Evolutionary conservation across 768 basidiomycete genomes (phyloP).

Genomic region (Pulveroboletus ravenelii): DNA sequence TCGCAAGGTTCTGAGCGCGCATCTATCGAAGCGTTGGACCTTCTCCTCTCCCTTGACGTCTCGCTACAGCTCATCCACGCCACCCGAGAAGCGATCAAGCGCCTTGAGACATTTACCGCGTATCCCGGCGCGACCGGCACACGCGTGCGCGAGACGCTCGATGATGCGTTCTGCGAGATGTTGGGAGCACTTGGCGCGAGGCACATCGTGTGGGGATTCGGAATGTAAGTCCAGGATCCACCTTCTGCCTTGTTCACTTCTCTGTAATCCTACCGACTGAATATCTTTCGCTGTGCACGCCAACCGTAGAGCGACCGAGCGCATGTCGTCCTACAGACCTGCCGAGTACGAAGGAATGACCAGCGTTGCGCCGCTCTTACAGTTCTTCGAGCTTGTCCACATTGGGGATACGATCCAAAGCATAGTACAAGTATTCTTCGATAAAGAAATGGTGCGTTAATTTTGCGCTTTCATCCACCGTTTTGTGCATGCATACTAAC

Average conservation of each 20-base stretch:
- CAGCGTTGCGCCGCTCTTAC: conserved; percentile 86
- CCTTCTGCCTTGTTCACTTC: neutral
- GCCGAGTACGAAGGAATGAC: conserved; percentile 77
- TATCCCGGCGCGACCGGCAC: conserved; percentile 88
- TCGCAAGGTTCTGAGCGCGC: conserved; percentile 17
- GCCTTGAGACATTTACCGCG: conserved; percentile 82
- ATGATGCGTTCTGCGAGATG: conserved; percentile 88
- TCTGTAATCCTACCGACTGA: neutral
- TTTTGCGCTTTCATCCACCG: neutral
- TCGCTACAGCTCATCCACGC: conserved; percentile 91
- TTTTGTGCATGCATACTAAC: neutral
- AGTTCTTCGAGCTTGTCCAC: conserved; percentile 97
- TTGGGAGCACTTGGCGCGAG: conserved; percentile 70
- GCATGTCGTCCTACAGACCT: conserved; percentile 88
- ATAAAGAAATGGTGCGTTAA: conserved; percentile 78
- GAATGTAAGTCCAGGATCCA: conserved; percentile 43
- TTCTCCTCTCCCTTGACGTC: conserved; percentile 86
- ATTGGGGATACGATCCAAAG: conserved; percentile 96
- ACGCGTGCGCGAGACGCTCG: conserved; percentile 87
- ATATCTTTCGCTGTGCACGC: neutral
- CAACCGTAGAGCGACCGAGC: conserved; percentile 66
- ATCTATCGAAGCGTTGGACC: conserved; percentile 53
- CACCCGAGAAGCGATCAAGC: conserved; percentile 85
- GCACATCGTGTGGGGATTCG: conserved; percentile 80
- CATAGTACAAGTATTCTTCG: conserved; percentile 98